Evolutionary conservation across 306 rosid genomes (phyloP).

Genomic region (Chamaecrista fasciculata): DNA sequence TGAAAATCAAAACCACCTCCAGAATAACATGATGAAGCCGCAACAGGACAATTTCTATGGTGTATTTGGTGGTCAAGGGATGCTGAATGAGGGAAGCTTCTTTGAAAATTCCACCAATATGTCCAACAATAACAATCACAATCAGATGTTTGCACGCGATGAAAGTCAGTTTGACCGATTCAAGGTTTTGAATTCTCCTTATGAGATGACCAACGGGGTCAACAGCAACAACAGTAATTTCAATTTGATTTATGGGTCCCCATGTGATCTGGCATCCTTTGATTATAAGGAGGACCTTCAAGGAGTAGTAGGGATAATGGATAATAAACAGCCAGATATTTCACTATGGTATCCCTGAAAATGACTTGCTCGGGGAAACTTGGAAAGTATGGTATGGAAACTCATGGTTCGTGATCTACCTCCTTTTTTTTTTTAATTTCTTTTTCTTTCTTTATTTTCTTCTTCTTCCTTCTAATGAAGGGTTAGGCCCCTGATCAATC

Average conservation of each 20-base stretch:
- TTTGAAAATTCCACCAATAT: constrained; percentile 37
- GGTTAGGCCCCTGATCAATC: not conserved
- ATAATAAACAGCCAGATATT: constrained; percentile 55
- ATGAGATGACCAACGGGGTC: constrained; percentile 41
- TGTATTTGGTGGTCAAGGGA: constrained; percentile 43
- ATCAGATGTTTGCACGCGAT: constrained; percentile 39
- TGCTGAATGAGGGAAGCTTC: constrained; percentile 46
- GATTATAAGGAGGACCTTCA: constrained; percentile 53
- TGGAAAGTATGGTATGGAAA: not conserved
- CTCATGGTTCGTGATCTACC: not conserved
- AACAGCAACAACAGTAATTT: constrained; percentile 32
- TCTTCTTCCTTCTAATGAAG: constrained; percentile 3
- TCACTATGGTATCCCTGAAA: constrained; percentile 53
- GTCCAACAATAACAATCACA: constrained; percentile 25
- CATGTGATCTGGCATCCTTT: constrained; percentile 49
- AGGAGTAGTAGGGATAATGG: constrained; percentile 42
- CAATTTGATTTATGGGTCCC: constrained; percentile 49
- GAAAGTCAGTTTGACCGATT: constrained; percentile 55
- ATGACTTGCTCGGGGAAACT: not conserved
- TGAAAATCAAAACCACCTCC: constrained; percentile 43
- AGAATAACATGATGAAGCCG: constrained; percentile 23
- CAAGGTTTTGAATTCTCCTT: constrained; percentile 44
- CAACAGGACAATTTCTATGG: constrained; percentile 43
- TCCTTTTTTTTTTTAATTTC: no score
- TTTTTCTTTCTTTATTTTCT: not conserved